These are phyloP conservation scores for Aureobasidium sp. DNA, from an alignment of 2,329 filamentous ascomycete genomes.

Conservation along the genomic window DNA sequence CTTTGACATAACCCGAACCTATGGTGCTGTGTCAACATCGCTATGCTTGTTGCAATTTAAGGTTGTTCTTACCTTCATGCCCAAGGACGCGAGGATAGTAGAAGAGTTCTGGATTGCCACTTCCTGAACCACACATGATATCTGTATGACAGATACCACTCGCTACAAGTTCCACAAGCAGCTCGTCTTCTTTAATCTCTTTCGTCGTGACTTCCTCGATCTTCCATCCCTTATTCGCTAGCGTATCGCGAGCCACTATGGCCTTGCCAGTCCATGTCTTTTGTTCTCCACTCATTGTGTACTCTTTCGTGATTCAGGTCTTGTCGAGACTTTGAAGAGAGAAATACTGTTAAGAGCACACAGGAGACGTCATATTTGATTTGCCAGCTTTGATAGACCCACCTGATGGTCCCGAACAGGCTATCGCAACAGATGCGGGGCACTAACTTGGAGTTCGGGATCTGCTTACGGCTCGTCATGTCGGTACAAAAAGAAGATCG, in stretches of 20 bases:
- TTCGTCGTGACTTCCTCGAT: constrained; percentile 30
- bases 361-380: constrained; percentile 12
- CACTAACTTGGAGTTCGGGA: background rate
- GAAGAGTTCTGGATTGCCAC: constrained; percentile 26
- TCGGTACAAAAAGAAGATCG: background rate
- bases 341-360: constrained; percentile 22
- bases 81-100: constrained; percentile 43
- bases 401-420: background rate
- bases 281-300: background rate
- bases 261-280: constrained; percentile 22
- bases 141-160: constrained; percentile 48
- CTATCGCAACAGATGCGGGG: background rate
- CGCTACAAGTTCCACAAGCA: constrained; percentile 46
- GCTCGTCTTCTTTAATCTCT: constrained; percentile 36
- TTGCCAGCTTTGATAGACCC: background rate
- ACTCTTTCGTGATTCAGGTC: constrained; percentile 14
- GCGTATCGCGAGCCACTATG: constrained; percentile 31
- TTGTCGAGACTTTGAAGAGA: constrained; percentile 20
- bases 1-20: constrained; percentile 41
- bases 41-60: background rate
- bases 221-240: constrained; percentile 31
- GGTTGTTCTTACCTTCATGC: constrained; percentile 39
- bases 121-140: constrained; percentile 36
- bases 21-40: background rate
- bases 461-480: background rate